Conservation (phyloP, 202 grass and related monocot species). For the Zizania palustris region DNA sequence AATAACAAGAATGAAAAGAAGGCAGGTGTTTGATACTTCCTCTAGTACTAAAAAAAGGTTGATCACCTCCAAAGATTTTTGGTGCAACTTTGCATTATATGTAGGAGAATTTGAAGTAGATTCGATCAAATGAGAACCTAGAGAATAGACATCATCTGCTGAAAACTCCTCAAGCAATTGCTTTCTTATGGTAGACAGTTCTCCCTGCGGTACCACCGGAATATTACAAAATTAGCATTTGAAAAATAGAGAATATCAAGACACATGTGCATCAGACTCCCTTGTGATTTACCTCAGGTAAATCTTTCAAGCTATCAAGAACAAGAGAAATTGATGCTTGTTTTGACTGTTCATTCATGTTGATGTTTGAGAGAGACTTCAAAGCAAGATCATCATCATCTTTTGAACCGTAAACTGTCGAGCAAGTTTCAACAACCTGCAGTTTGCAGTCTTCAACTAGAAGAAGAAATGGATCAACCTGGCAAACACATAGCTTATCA, state of each 20-base stretch:
- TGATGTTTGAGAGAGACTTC: slow-evolving; percentile 70
- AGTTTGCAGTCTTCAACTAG: slow-evolving; percentile 89
- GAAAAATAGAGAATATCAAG: not conserved
- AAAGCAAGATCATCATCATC: slow-evolving; percentile 78
- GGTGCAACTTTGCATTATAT: slow-evolving; percentile 44
- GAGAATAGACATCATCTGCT: slow-evolving; percentile 62
- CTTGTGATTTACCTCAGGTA: slow-evolving; percentile 61
- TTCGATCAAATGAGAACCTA: slow-evolving; percentile 67
- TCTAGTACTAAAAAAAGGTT: slow-evolving; percentile 12
- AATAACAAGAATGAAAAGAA: slow-evolving; percentile 19
- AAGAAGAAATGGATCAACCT: slow-evolving; percentile 89
- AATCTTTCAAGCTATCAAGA: slow-evolving; percentile 62
- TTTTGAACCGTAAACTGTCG: slow-evolving; percentile 69
- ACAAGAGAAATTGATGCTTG: slow-evolving; percentile 75
- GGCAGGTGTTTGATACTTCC: slow-evolving; percentile 3
- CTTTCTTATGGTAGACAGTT: slow-evolving; percentile 61
- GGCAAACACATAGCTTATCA: slow-evolving; percentile 33
- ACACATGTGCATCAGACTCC: slow-evolving; percentile 1
- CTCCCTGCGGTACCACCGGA: slow-evolving; percentile 51
- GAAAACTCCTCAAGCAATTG: slow-evolving; percentile 89
- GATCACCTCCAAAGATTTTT: slow-evolving; percentile 62
- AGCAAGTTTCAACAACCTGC: slow-evolving; percentile 53
- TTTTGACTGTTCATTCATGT: slow-evolving; percentile 65
- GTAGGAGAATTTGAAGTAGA: slow-evolving; percentile 40
- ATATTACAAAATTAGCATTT: slow-evolving; percentile 27